Evolutionary conservation across 345 rosid species (phyloP).

Genomic region (Eucalyptus viminalis): DNA sequence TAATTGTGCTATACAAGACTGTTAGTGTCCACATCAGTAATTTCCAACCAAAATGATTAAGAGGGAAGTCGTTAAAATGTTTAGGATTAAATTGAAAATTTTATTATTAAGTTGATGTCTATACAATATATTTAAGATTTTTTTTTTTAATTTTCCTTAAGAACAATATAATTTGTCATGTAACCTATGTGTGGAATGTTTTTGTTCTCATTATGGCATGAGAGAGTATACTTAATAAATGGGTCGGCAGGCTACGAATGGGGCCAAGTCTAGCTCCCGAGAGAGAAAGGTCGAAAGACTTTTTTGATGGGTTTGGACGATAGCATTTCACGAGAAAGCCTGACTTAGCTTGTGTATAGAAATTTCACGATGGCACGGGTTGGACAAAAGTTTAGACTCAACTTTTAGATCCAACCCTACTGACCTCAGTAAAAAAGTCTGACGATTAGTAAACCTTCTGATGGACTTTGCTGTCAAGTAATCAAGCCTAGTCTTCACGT

Average conservation of each 20-base stretch:
- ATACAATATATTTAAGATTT: neutral
- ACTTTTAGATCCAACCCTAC: neutral
- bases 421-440: neutral
- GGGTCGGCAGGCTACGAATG: fast-evolving
- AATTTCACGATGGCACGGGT: neutral
- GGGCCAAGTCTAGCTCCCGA: neutral
- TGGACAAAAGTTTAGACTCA: neutral
- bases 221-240: neutral
- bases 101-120: too few species aligned
- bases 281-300: neutral
- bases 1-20: fast-evolving
- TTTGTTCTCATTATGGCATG: neutral
- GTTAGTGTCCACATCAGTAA: fast-evolving
- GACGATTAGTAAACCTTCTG: fast-evolving
- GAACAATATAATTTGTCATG: fast-evolving
- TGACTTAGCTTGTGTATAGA: fast-evolving
- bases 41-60: fast-evolving
- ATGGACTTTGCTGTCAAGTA: neutral
- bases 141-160: neutral
- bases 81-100: fast-evolving
- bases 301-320: neutral
- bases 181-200: neutral
- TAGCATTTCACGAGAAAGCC: neutral
- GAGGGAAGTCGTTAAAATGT: fast-evolving
- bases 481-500: neutral